Base-by-base conservation (phyloP, 2,329 filamentous ascomycete species). In the Sarocladium strictum region DNA sequence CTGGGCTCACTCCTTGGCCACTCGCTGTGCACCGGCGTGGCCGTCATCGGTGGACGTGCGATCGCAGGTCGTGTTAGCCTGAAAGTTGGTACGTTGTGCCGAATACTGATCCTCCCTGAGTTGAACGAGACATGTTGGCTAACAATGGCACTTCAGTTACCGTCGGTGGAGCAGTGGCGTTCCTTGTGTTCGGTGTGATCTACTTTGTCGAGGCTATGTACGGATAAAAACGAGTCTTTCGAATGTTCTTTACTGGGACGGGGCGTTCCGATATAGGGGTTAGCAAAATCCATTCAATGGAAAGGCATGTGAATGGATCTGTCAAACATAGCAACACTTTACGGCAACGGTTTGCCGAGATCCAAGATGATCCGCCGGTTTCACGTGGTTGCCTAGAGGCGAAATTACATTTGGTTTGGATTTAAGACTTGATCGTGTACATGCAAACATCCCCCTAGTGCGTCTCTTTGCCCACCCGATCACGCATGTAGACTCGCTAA, bases 41-140 rank as follows among this genome's bases (percentile, higher is more conserved):
- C 94, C 40, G 94, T 99, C 37, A 79, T 99, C 57, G 94, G 94
- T 41, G 94, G 94, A 11, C 81, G 90, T 63, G 93, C 94, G 53
- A 89, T 99, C 69, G 94, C 94, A 40, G 94, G 94, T 29, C 87
- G 81, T 67, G 94, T 99, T 61, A 97, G 93, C 75, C 84, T 99
- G 75, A 88, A 90, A 80, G 89, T 96, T 77, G 90, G 93, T 96
- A 83, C 80, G 90, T 87, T 17, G 23, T 10, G 21, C n/a, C n/a
- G 17, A 5, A 12, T 21, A 17, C 43, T 21, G 40, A 4, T 1
- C 47, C 19, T 19, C 12, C 2, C 5, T 38, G n/a, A 17, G 35
- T 5, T 38, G 9, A 38, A 33, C 32, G 19, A 43, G 38, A 23
- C 14, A 6, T 9, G n/a, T 17, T 56, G 60, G 45, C 62, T 68